These are phyloP conservation scores for Dactylellina haptotyla DNA, from an alignment of 2,329 filamentous ascomycete genomes.

Conservation along the genomic window DNA sequence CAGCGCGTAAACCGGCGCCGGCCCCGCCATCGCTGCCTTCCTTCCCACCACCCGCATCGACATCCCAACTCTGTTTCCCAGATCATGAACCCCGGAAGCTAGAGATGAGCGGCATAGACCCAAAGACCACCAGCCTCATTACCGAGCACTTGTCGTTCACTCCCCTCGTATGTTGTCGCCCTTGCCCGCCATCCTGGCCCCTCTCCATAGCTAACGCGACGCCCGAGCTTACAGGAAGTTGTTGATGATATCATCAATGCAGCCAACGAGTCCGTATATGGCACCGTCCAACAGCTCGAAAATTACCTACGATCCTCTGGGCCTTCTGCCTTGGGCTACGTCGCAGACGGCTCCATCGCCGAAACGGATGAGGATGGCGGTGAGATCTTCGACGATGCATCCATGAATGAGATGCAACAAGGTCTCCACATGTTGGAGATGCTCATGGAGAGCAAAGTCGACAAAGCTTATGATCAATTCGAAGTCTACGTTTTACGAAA, in stretches of 20 bases:
- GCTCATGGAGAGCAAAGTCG: constrained; percentile 79
- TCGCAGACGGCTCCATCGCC: constrained; percentile 64
- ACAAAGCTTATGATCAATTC: constrained; percentile 85
- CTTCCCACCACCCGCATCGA: background rate
- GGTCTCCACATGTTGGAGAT: constrained; percentile 87
- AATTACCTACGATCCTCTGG: constrained; percentile 78
- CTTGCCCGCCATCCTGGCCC: background rate
- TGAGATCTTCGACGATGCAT: constrained; percentile 65
- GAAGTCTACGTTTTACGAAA: constrained; percentile 92
- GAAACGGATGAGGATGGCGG: constrained; percentile 63
- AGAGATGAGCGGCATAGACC: constrained; percentile 51
- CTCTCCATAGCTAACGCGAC: constrained; percentile 22
- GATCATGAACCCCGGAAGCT: constrained; percentile 32
- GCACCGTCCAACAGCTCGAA: constrained; percentile 87
- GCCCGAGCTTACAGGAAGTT: constrained; percentile 71
- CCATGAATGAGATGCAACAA: constrained; percentile 80
- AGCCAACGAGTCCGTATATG: constrained; percentile 91
- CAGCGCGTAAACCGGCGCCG: constrained; percentile 13
- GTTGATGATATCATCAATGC: constrained; percentile 99
- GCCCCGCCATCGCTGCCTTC: background rate
- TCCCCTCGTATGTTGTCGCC: constrained; percentile 74
- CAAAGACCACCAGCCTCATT: constrained; percentile 67
- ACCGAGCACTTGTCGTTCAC: constrained; percentile 97
- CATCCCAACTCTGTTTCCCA: too few species aligned
- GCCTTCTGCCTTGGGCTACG: constrained; percentile 83